Percentiles rank a stretch among this genome's conserved stretches.
Evolutionary conservation across 2,329 filamentous ascomycete species (phyloP).

Genomic region (Hymenoscyphus repandus): DNA sequence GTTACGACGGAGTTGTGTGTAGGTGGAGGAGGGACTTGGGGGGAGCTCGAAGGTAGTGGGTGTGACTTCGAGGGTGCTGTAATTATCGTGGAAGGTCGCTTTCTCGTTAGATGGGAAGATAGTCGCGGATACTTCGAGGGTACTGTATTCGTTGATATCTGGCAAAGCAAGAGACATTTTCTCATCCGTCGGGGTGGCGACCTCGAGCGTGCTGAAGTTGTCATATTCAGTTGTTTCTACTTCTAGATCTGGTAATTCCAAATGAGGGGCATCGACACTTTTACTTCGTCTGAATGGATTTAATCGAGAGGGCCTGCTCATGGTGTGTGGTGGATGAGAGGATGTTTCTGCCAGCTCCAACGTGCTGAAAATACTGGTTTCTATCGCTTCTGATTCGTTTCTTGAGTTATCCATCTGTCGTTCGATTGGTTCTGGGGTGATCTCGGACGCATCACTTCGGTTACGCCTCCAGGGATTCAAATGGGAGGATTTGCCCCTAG

Average conservation of each 20-base stretch:
- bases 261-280: too few species aligned
- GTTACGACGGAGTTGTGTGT: not conserved
- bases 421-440: not conserved
- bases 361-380: too few species aligned
- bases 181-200: conserved; percentile 1
- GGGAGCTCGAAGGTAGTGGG: not conserved
- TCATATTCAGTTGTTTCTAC: not conserved
- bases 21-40: not conserved
- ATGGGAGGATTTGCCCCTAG: not conserved
- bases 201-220: conserved; percentile 4
- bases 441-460: not conserved
- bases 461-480: not conserved
- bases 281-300: too few species aligned
- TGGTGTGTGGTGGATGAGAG: too few species aligned
- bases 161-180: conserved; percentile 1
- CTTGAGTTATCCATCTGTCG: not conserved
- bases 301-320: too few species aligned
- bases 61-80: conserved; percentile 4
- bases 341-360: too few species aligned
- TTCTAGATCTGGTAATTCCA: not conserved
- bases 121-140: conserved; percentile 1
- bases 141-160: conserved; percentile 3
- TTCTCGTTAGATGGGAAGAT: conserved; percentile 1
- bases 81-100: not conserved
- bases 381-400: too few species aligned